Evolutionary conservation across 2,329 filamentous ascomycete species (phyloP).

Genomic region (Penicillium hesseltinei): DNA sequence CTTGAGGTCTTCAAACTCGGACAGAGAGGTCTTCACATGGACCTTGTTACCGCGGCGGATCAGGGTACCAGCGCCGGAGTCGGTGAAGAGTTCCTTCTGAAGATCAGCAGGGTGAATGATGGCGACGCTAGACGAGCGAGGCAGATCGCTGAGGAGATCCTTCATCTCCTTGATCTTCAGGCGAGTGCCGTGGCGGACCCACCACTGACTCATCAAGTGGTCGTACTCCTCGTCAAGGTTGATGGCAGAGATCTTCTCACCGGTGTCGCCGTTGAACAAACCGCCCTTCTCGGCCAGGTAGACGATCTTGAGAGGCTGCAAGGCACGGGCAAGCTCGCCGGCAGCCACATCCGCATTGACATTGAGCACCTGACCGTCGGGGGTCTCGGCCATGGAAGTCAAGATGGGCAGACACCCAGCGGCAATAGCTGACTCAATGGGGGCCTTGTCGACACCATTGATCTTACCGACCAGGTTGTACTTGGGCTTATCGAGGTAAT

Average conservation of each 20-base stretch:
- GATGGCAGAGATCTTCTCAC: constrained; percentile 93
- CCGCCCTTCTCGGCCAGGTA: constrained; percentile 99
- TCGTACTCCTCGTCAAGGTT: constrained; percentile 97
- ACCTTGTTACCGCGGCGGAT: constrained; percentile 92
- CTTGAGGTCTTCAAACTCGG: constrained; percentile 71
- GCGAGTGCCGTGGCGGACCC: constrained; percentile 91
- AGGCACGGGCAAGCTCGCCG: constrained; percentile 80
- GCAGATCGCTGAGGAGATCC: constrained; percentile 82
- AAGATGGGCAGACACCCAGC: constrained; percentile 89
- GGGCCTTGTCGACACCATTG: constrained; percentile 82
- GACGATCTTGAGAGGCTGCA: constrained; percentile 95
- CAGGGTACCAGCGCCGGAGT: constrained; percentile 89
- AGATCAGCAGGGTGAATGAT: constrained; percentile 96
- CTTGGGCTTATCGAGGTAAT: constrained; percentile 94
- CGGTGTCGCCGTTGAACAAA: constrained; percentile 88
- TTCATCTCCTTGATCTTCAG: constrained; percentile 98
- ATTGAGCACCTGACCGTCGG: constrained; percentile 88
- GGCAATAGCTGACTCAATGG: constrained; percentile 87
- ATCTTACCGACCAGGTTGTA: constrained; percentile 96
- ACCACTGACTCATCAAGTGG: constrained; percentile 85
- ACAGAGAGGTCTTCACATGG: constrained; percentile 66
- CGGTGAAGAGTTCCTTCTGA: constrained; percentile 95
- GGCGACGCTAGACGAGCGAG: constrained; percentile 88
- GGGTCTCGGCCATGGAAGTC: constrained; percentile 92
- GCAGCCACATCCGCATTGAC: constrained; percentile 98